A percentile compares a stretch with the other conserved stretches of the same genome.
These are phyloP conservation scores for Auriscalpium orientale DNA, from an alignment of 768 basidiomycete species.

Conservation along the genomic window DNA sequence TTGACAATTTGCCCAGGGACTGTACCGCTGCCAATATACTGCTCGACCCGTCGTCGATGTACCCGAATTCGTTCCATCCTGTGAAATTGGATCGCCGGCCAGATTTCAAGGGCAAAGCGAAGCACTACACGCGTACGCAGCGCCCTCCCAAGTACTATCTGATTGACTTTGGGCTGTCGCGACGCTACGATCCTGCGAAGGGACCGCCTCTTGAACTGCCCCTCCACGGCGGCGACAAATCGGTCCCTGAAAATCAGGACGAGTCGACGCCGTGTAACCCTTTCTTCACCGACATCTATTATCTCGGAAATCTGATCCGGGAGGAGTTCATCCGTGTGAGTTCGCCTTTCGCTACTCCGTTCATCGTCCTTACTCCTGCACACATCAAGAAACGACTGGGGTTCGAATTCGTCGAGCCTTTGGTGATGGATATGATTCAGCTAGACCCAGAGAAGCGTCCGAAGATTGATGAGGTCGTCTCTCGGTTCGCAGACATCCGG, in stretches of 20 bases:
- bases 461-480: no score
- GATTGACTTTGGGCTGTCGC: constrained; percentile 25
- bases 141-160: constrained; percentile 1
- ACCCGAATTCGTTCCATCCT: constrained; percentile 8
- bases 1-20: no score
- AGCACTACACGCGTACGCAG: constrained; percentile 18
- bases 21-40: constrained; percentile 1
- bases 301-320: constrained; percentile 17
- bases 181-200: constrained; percentile 10
- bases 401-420: not conserved
- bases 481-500: no score
- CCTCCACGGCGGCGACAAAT: constrained; percentile 18
- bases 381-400: not conserved
- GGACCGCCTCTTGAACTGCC: constrained; percentile 11
- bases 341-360: not conserved
- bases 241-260: constrained; percentile 18
- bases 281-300: constrained; percentile 21
- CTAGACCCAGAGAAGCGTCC: constrained; percentile 19
- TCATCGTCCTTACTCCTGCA: no score
- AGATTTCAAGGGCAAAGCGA: constrained; percentile 5
- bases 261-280: constrained; percentile 10
- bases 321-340: constrained; percentile 15
- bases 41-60: constrained; percentile 8
- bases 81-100: not conserved
- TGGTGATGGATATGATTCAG: constrained; percentile 28